These are phyloP conservation scores for Vanilla planifolia DNA, from an alignment of 106 monocot genomes.

Conservation along the genomic window DNA sequence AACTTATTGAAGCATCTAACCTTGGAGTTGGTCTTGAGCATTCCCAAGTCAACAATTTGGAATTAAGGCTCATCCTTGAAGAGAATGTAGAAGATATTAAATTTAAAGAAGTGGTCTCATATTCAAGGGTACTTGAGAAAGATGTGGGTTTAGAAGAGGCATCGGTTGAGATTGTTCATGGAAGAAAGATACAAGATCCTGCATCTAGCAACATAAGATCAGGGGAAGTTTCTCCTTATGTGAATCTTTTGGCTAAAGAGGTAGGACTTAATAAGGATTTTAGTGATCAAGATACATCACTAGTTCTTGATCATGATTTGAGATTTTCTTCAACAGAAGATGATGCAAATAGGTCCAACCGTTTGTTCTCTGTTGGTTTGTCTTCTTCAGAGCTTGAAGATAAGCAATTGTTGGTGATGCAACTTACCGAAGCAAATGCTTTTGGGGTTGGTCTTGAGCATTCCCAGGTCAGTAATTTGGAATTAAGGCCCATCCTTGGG, in stretches of 20 bases:
- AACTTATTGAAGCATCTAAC: too few species aligned
- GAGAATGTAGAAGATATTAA: too few species aligned
- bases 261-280: constrained; percentile 16
- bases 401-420: background rate
- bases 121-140: constrained; percentile 8
- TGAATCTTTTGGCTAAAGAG: constrained; percentile 26
- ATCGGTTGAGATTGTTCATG: background rate
- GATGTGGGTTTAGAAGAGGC: background rate
- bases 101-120: too few species aligned
- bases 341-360: constrained; percentile 1
- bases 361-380: background rate
- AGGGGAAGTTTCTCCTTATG: constrained; percentile 19
- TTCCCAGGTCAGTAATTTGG: constrained; percentile 17
- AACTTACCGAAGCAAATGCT: constrained; percentile 7
- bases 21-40: too few species aligned
- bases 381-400: constrained; percentile 5
- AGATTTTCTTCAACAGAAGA: constrained; percentile 6
- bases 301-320: background rate
- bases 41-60: too few species aligned
- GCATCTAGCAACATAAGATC: constrained; percentile 2
- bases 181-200: constrained; percentile 5
- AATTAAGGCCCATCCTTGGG: constrained; percentile 36
- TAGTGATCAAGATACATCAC: background rate
- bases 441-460: constrained; percentile 16
- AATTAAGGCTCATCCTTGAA: too few species aligned